Base-by-base conservation (phyloP, 2,329 filamentous ascomycete genomes). In the Tolypocladium cylindrosporum region DNA sequence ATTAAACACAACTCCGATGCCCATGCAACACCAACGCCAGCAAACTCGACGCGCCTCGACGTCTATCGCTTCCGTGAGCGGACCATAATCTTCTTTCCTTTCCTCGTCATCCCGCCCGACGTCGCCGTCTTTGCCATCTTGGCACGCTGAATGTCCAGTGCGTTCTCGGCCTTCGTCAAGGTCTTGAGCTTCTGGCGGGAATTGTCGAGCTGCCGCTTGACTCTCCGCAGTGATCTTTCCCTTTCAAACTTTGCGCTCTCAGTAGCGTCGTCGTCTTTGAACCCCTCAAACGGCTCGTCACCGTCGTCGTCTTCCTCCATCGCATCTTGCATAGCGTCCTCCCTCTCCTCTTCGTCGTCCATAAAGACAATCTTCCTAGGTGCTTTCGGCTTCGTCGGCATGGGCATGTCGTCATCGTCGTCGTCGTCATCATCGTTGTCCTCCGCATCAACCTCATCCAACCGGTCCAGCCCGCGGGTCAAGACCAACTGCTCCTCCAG, bases 101-200 rank as follows among this genome's bases (percentile, higher is more conserved):
- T 75, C 68, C 83, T 84, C 36, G 80, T 85, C n/a, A 76, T 66
- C 16, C 82, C 82, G 42, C 81, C 82, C 7, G 80, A 78, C 2
- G 83, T 86, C 10, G 80, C 75, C 62, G 83, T 85, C 75, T 87
- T 87, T 41, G 82, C 82, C 83, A 86, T 87, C 68, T 79, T 82
- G 21, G 82, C 80, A 59, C 79, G 75, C 69, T 86, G 82, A 57
- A 83, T 60, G 61, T 84, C 83, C 34, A 87, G 74, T 63, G 79
- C 73, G 43, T 75, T 71, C 70, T 87, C 84, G 31, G 83, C 80
- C 27, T 77, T 73, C n/a, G 77, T 73, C 36, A 87, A 71, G 1
- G 75, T 74, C 66, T 76, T 75, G 61, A 85, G 73, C 69, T 84
- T 81, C 70, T 80, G 78, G 62, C 75, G 77, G 7, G 81, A 78